These are phyloP conservation scores for Triadica sebifera DNA, from an alignment of 345 rosid genomes.

Conservation along the genomic window DNA sequence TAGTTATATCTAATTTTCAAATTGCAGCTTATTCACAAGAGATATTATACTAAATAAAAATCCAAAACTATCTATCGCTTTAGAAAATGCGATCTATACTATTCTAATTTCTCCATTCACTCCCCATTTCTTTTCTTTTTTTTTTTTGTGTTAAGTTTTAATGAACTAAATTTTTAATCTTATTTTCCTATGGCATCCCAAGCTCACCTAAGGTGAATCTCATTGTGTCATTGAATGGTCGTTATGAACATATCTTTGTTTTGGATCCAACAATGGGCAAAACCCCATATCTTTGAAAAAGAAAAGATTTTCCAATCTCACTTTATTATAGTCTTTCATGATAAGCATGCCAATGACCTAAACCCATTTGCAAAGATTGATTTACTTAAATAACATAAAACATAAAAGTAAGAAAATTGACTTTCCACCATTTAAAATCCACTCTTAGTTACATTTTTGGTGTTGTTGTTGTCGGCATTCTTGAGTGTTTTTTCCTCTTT, in stretches of 20 bases:
- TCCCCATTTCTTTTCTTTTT: too few species aligned
- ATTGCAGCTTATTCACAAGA: too few species aligned
- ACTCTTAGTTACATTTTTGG: slow-evolving; percentile 18
- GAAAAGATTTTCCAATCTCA: slow-evolving; percentile 19
- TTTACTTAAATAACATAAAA: background rate
- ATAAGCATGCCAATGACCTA: slow-evolving; percentile 12
- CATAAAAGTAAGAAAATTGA: slow-evolving; percentile 31
- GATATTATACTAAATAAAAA: too few species aligned
- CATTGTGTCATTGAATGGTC: too few species aligned
- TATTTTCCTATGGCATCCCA: too few species aligned
- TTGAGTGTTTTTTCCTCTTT: slow-evolving; percentile 12
- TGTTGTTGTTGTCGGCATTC: slow-evolving; percentile 37
- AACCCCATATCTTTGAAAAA: slow-evolving; percentile 19
- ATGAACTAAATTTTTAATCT: too few species aligned
- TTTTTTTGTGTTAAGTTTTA: too few species aligned
- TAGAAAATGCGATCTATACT: too few species aligned
- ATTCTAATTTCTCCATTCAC: too few species aligned
- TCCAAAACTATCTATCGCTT: too few species aligned
- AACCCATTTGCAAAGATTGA: slow-evolving; percentile 12
- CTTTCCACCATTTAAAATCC: slow-evolving; percentile 20
- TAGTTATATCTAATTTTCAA: too few species aligned
- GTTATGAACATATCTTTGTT: slow-evolving; percentile 1
- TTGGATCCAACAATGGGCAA: slow-evolving; percentile 21
- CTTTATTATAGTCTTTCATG: slow-evolving; percentile 3
- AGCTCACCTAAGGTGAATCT: too few species aligned